Conservation (phyloP, 805 yeast species). For the Diddensiella santjacobensis region DNA sequence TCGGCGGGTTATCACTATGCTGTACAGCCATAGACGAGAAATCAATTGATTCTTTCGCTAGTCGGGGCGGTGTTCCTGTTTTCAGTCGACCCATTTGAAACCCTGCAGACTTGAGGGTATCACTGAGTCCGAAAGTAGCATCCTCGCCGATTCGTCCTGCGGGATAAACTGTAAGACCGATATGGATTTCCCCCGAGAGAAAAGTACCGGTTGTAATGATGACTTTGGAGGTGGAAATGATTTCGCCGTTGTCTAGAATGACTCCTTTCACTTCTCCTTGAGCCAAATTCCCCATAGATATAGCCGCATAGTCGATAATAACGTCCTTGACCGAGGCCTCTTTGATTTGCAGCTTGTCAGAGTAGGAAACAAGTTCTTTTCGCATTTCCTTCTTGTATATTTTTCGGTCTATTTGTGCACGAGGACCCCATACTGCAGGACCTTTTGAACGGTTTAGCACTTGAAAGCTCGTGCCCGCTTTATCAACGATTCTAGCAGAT, state of each 20-base stretch:
- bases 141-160: conserved; percentile 93
- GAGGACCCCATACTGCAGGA: conserved; percentile 96
- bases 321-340: conserved; percentile 85
- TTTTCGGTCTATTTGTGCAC: conserved; percentile 91
- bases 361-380: conserved; percentile 46
- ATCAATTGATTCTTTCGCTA: conserved; percentile 68
- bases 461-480: conserved; percentile 89
- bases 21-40: conserved; percentile 62
- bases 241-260: conserved; percentile 60
- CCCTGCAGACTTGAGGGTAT: conserved; percentile 71
- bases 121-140: conserved; percentile 84
- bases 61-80: conserved; percentile 96
- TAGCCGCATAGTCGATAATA: conserved; percentile 46
- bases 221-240: conserved; percentile 60
- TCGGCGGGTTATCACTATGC: conserved; percentile 78
- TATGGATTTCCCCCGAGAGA: conserved; percentile 88
- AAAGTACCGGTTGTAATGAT: conserved; percentile 96
- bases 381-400: conserved; percentile 82
- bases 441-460: conserved; percentile 84
- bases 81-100: conserved; percentile 84
- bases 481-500: conserved; percentile 78
- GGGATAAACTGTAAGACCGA: conserved; percentile 75
- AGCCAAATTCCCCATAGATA: conserved; percentile 2
- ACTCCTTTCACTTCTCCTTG: conserved; percentile 62
- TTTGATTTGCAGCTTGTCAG: conserved; percentile 53